Percentiles rank a stretch among this genome's conserved stretches.
phyloP scores from a whole-genome alignment of 2,329 filamentous ascomycete species.

The Coleophoma eucalyptorum region DNA sequence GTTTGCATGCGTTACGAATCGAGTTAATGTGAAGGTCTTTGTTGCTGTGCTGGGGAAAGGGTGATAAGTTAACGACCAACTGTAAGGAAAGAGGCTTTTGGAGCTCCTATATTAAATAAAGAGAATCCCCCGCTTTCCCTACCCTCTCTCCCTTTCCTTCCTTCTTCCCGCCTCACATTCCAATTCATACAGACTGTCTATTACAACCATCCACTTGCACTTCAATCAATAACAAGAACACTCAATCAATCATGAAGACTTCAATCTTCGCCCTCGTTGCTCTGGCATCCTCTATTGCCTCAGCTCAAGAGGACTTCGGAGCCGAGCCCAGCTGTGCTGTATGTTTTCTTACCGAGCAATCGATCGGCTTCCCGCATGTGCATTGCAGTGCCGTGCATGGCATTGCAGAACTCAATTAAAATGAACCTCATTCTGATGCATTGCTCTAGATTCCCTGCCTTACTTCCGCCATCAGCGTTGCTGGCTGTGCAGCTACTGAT shows the following conservation, averaged over 20 bases:
- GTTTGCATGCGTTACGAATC: too few species aligned
- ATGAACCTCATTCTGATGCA: background rate
- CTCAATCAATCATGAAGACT: conserved; percentile 5
- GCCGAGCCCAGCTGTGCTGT: background rate
- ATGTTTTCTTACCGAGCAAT: background rate
- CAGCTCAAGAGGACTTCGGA: background rate
- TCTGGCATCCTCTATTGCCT: background rate
- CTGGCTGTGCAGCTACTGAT: conserved; percentile 30
- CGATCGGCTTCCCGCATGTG: too few species aligned
- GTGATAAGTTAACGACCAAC: too few species aligned
- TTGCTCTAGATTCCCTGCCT: conserved; percentile 27
- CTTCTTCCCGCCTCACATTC: background rate
- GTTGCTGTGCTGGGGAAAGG: too few species aligned
- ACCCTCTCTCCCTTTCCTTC: background rate
- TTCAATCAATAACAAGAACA: too few species aligned
- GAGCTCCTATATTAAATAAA: too few species aligned
- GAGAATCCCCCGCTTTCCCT: background rate
- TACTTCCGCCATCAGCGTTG: conserved; percentile 25
- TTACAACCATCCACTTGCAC: background rate
- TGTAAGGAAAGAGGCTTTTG: too few species aligned
- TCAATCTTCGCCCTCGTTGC: conserved; percentile 6
- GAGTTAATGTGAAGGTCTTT: too few species aligned
- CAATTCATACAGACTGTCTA: background rate
- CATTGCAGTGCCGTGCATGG: background rate
- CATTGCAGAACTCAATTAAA: background rate